phyloP scores from a whole-genome alignment of 202 grass and related monocot genomes.

The Saccharum hybrid region DNA sequence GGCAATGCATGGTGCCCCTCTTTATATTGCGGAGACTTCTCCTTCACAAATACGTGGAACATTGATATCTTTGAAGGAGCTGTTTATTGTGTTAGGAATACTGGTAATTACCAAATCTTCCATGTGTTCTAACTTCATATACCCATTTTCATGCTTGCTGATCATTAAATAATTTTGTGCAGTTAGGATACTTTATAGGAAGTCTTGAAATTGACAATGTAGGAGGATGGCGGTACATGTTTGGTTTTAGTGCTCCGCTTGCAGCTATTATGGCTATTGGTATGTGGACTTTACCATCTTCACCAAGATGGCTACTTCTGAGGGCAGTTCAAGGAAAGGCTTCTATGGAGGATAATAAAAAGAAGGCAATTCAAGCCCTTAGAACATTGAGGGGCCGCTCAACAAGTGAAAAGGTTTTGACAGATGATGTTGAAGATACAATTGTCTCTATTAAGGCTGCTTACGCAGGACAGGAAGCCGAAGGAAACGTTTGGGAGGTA shows the following conservation, averaged over 20 bases:
- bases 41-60: conserved; percentile 93
- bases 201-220: conserved; percentile 73
- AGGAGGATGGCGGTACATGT: conserved; percentile 97
- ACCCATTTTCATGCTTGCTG: conserved; percentile 20
- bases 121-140: not conserved
- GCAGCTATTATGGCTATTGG: conserved; percentile 77
- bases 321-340: conserved; percentile 81
- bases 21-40: conserved; percentile 94
- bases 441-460: conserved; percentile 76
- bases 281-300: conserved; percentile 76
- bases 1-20: conserved; percentile 94
- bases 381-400: conserved; percentile 61
- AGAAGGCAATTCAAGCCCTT: conserved; percentile 69
- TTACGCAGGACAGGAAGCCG: conserved; percentile 67
- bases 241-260: conserved; percentile 71
- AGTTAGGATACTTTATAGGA: conserved; percentile 84
- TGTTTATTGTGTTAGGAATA: conserved; percentile 96
- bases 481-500: conserved; percentile 76
- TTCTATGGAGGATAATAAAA: conserved; percentile 72
- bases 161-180: conserved; percentile 44
- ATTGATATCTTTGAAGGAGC: conserved; percentile 93
- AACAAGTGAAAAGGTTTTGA: conserved; percentile 59
- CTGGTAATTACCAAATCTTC: conserved; percentile 56
- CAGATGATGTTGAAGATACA: conserved; percentile 72
- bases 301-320: conserved; percentile 85